Base-by-base conservation (phyloP, 2,329 filamentous ascomycete genomes). In the Colletotrichum liriopes region DNA sequence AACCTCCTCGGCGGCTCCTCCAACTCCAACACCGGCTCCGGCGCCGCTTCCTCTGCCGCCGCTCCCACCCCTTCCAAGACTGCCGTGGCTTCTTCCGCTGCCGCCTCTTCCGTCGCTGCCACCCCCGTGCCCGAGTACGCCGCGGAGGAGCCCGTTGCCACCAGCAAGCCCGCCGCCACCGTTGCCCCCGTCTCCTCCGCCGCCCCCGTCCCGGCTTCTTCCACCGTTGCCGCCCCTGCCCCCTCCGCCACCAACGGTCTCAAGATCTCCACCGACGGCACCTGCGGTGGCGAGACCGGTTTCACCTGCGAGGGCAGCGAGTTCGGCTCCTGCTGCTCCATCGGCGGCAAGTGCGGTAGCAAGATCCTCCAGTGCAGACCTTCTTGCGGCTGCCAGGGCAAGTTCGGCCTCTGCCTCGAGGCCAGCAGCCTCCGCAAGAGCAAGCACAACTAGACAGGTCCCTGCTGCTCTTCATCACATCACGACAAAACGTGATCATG, bases 311-410 rank as follows among this genome's bases (percentile, higher is more conserved):
- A 78, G 47, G 84, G 83, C n/a, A 84, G 81, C 71, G 60, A 74
- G 12, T 85, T 82, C 67, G 84, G 84, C 2, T 75, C 82, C 67
- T 86, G 85, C 79, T 87, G 85, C 78, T 85, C 83, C 20, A 77
- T 76, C 67, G 77, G 78, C 73, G 77, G 82, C 59, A 80, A 78
- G 76, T 87, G 86, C 67, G 82, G 82, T 7, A 77, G 76, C 52
- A 80, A 79, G 73, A 77, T 76, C 43, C 76, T 78, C 39, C 79
- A 83, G 71, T 84, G 83, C 73, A 78, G 77, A 29, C 60, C 60
- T 2, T 62, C 60, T 14, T 79, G 78, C 49, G 80, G 80, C 18
- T 85, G 83, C 75, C 79, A 83, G 75, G 65, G 73, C 11, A 75
- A 65, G n/a, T 84, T 81, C 73, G 82, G 82, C 20, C 72, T 77